Evolutionary conservation across 805 yeast species (phyloP), one percentile per base, ranked within the genome.

Genomic region (Soucietia sequanensis): DNA sequence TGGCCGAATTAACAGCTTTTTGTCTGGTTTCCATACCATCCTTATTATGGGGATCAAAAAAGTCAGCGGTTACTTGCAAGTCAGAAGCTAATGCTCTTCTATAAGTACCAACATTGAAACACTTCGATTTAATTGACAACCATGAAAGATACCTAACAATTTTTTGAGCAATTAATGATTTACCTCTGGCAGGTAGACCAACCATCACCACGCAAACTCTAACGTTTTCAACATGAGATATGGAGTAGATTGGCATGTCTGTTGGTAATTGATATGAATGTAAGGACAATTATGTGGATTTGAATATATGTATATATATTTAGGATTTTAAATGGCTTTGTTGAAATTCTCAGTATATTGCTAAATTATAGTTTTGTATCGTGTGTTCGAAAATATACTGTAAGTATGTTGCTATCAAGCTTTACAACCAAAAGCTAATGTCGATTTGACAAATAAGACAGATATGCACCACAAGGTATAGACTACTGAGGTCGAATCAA

Each of bases 111-210:
- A 91, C 95, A 54, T 88, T 89, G 65, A 93, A 93, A 38, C 89
- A 83, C 54, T 81, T 81, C 18, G 96, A 86, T 41, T 77, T 78
- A 37, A 93, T 84, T 2, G 95, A 84, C 25, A 91, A 72, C 99
- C 99, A 93, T 22, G 89, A 80, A 35, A 93, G 71, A 54, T 91
- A 93, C 30, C 98, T 75, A 21, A 91, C 95, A 35, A 93, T 84
- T 57, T 91, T 93, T 56, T 89, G 95, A 3, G 98, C 89, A 43
- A 93, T 91, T 59, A 89, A 81, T 3, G 96, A 84, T 60, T 93
- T 93, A 3, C 99, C 99, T 38, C 98, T 75, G 10, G 93, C 91
- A 9, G 95, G 95, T 25, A 84, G 64, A 2, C 95, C 95, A 24
- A 85, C 93, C 85, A 87, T 84, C 13, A 87, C 81, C 26, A 87